phyloP scores from a whole-genome alignment of 257 asterid species.

The Rauvolfia tetraphylla region DNA sequence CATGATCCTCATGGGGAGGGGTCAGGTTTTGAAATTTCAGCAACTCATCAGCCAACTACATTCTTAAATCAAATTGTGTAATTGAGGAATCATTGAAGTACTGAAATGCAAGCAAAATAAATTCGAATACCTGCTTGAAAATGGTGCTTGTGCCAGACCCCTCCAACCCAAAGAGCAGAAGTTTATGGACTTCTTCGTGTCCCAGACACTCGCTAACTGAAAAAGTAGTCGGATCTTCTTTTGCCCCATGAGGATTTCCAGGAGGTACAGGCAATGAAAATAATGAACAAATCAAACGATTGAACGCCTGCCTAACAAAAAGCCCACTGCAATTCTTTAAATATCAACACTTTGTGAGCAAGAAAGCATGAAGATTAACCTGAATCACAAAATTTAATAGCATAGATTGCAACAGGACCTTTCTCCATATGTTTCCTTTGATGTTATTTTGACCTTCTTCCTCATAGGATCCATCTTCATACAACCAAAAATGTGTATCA shows the following conservation, averaged over 20 bases:
- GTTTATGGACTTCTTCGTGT: conserved; percentile 42
- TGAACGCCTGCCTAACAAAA: conserved; percentile 65
- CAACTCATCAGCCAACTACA: not conserved
- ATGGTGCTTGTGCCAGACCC: conserved; percentile 70
- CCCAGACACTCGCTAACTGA: conserved; percentile 42
- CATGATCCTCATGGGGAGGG: not conserved
- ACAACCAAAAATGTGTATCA: conserved; percentile 75
- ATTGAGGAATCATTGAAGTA: not conserved
- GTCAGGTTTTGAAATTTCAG: not conserved
- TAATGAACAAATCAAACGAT: conserved; percentile 63
- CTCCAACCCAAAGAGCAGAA: conserved; percentile 63
- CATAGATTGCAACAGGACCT: conserved; percentile 47
- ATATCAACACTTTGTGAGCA: conserved; percentile 5
- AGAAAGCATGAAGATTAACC: conserved; percentile 2
- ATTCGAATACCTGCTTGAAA: conserved; percentile 79
- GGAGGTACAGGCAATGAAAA: conserved; percentile 66
- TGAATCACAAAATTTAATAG: conserved; percentile 13
- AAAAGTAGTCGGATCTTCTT: conserved; percentile 28
- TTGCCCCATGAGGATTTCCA: conserved; percentile 30
- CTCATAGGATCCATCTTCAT: conserved; percentile 80
- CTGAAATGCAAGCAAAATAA: not conserved
- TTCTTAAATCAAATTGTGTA: not conserved
- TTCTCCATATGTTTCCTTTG: conserved; percentile 73
- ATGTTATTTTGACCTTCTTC: conserved; percentile 88
- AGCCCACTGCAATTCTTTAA: conserved; percentile 39